phyloP scores from a whole-genome alignment of 1,284 basidiomycete species.

The Golubevia sp. region DNA sequence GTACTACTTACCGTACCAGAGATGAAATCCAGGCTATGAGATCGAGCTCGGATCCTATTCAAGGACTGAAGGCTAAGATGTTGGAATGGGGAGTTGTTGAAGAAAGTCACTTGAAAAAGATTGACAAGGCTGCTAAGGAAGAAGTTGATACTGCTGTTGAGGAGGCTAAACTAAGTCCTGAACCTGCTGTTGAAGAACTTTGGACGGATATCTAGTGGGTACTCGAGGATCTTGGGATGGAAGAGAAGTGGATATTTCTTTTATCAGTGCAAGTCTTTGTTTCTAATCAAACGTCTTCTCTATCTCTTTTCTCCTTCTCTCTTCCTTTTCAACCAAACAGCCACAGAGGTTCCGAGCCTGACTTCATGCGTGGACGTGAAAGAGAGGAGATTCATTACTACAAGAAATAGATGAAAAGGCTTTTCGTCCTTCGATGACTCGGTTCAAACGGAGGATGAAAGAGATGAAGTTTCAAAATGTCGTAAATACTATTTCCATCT shows the following conservation, averaged over 20 bases:
- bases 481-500: slow-evolving; percentile 1
- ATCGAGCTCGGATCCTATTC: slow-evolving; percentile 55
- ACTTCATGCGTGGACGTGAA: slow-evolving; percentile 52
- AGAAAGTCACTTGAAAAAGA: slow-evolving; percentile 53
- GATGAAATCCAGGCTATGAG: slow-evolving; percentile 61
- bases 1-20: slow-evolving; percentile 60
- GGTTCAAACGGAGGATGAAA: too few species aligned
- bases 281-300: background rate
- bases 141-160: slow-evolving; percentile 58
- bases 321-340: slow-evolving; percentile 14
- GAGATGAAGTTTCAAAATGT: background rate
- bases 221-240: background rate
- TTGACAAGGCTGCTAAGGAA: slow-evolving; percentile 61
- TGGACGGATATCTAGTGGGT: slow-evolving; percentile 56
- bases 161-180: slow-evolving; percentile 53
- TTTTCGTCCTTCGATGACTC: background rate
- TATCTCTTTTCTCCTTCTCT: background rate
- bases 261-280: background rate
- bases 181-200: slow-evolving; percentile 41
- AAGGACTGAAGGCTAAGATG: slow-evolving; percentile 58
- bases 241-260: background rate
- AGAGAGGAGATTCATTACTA: slow-evolving; percentile 48
- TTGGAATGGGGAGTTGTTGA: slow-evolving; percentile 59
- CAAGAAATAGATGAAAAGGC: background rate
- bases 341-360: slow-evolving; percentile 45